These are phyloP conservation scores for Arctostaphylos glauca DNA, from an alignment of 148 eudicot genomes.

Conservation along the genomic window DNA sequence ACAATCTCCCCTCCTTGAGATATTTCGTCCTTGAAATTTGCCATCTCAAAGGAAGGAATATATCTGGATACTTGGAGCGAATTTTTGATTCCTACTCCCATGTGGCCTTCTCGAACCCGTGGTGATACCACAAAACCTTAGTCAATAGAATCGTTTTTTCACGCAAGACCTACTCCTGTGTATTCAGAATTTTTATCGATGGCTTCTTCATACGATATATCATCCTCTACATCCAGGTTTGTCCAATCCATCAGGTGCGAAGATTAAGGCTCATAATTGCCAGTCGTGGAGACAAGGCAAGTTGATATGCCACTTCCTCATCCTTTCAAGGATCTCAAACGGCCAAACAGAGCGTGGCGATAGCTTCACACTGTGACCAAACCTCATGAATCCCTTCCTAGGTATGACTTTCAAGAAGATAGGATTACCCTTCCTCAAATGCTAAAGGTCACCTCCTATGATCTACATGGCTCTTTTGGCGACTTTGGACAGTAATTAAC, in stretches of 20 bases:
- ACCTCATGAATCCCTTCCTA: background rate
- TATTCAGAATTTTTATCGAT: background rate
- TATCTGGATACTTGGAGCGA: no score
- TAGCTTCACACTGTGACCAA: background rate
- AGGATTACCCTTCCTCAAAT: background rate
- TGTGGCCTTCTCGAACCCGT: no score
- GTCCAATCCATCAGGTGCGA: background rate
- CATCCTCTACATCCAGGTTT: background rate
- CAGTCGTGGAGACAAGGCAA: background rate
- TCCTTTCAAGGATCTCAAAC: background rate
- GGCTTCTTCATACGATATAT: slow-evolving; percentile 9
- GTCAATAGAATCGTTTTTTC: background rate
- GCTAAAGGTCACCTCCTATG: background rate
- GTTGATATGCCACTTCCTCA: background rate
- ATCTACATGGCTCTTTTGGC: background rate
- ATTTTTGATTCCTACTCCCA: no score
- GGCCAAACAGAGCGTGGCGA: background rate
- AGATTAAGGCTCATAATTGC: background rate
- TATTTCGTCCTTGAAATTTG: no score
- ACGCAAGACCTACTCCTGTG: background rate
- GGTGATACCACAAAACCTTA: no score
- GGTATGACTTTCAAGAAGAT: background rate
- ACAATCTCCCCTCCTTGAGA: no score
- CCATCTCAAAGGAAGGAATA: no score
- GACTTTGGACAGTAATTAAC: background rate